A percentile compares a stretch with the other conserved stretches of the same genome.
Conservation (phyloP, 768 basidiomycete genomes). For the Panaeolus cyanescens region DNA sequence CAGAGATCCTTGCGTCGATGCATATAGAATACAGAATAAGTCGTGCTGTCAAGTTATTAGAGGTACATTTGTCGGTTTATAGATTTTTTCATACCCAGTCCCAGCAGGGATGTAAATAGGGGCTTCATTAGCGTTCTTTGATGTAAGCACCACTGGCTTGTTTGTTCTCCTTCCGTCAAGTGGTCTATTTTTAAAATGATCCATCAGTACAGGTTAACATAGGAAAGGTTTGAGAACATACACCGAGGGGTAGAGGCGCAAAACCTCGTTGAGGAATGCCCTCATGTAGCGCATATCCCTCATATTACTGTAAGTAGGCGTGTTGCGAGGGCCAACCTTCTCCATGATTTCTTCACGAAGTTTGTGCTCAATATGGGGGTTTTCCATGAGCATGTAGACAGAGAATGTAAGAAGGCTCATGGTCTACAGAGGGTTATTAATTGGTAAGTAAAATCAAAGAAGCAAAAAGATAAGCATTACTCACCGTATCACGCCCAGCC, state of each 20-base stretch:
- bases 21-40: slow-evolving; percentile 37
- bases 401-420: slow-evolving; percentile 41
- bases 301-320: slow-evolving; percentile 47
- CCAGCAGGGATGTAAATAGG: slow-evolving; percentile 54
- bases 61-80: not conserved
- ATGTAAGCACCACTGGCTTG: slow-evolving; percentile 46
- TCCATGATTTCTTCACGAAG: slow-evolving; percentile 44
- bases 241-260: slow-evolving; percentile 42
- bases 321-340: slow-evolving; percentile 34
- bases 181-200: slow-evolving; percentile 29
- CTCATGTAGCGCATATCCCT: slow-evolving; percentile 45
- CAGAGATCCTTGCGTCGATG: slow-evolving; percentile 51
- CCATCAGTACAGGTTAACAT: not conserved
- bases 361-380: slow-evolving; percentile 39
- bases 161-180: slow-evolving; percentile 47
- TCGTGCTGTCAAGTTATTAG: slow-evolving; percentile 19
- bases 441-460: not conserved
- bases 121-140: slow-evolving; percentile 40
- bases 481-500: slow-evolving; percentile 58
- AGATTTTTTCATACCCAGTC: slow-evolving; percentile 35
- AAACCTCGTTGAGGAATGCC: slow-evolving; percentile 41
- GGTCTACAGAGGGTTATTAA: slow-evolving; percentile 27
- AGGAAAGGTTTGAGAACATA: slow-evolving; percentile 17
- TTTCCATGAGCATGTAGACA: slow-evolving; percentile 44
- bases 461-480: slow-evolving; percentile 7